Evolutionary conservation across 352 stramenopile species (phyloP), one percentile per base, ranked within the genome.

Genomic region (Pythium graminicola): DNA sequence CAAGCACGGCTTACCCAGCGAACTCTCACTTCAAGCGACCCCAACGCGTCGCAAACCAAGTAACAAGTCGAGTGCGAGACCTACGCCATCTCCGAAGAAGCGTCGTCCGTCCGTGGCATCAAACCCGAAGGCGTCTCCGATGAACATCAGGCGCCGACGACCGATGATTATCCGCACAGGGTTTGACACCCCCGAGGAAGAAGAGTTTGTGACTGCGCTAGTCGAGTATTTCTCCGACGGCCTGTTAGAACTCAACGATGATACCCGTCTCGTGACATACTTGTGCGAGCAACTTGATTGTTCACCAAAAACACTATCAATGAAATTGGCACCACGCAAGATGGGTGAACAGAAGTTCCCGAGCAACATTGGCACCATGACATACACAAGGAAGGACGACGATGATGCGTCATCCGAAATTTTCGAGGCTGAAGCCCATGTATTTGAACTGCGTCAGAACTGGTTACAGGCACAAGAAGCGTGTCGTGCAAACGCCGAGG

Each of bases 161-260:
- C 74, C 77, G 24, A 80, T 67, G 26, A 88, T 88, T 62, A 85
- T 88, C 47, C 77, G 77, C 48, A 88, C 77, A 60, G 77, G 77
- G 29, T 88, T 88, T 45, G 73, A 86, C 32, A 78, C 70, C 1
- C 58, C 51, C 5, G 69, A 89, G 57, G 77, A 89, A 60, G 75
- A 86, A 45, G 54, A 69, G 42, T 85, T 79, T 50, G 70, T 79
- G 26, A 76, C 51, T 1, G 61, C 69, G 7, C 65, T 89, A 33
- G 68, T 84, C 49, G 73, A 89, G 59, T 85, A 67, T 48, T 89
- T 89, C 31, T 69, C 72, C 45, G 69, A 69, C n/a, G 77, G 77
- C 19, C 43, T 64, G 46, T 60, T 89, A 24, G 70, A 73, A 11
- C 32, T 89, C 13, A 50, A 61, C 16, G 69, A 84, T n/a, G 71